These are phyloP conservation scores for Geoglossum glabrum DNA, from an alignment of 495 filamentous ascomycete genomes.

Conservation along the genomic window DNA sequence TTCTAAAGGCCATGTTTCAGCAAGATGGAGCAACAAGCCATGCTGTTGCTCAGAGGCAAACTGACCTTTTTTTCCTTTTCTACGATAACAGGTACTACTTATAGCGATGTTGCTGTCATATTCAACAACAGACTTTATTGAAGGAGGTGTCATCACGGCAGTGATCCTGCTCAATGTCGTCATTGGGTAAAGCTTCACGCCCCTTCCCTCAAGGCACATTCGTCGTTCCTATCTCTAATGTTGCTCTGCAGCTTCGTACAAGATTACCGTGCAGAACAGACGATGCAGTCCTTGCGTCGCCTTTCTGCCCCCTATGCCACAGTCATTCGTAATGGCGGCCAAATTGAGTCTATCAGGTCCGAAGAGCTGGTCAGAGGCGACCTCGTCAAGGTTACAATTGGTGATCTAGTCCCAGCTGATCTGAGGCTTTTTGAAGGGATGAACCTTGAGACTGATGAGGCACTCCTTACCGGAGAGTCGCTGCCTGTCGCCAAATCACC, in stretches of 20 bases:
- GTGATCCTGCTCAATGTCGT: constrained; percentile 67
- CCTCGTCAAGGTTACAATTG: constrained; percentile 59
- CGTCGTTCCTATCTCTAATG: not conserved
- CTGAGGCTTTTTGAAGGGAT: constrained; percentile 53
- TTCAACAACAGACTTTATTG: constrained; percentile 58
- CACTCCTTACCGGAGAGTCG: constrained; percentile 55
- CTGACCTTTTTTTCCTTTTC: not conserved
- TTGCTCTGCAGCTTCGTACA: constrained; percentile 38
- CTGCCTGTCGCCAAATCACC: constrained; percentile 33
- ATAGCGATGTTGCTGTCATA: constrained; percentile 73
- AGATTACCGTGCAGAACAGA: constrained; percentile 72
- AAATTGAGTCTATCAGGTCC: constrained; percentile 41
- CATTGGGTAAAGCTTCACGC: constrained; percentile 20
- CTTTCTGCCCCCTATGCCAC: constrained; percentile 62
- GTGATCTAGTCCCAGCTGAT: constrained; percentile 69
- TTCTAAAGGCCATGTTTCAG: not conserved
- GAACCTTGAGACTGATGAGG: constrained; percentile 56
- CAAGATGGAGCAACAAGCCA: not conserved
- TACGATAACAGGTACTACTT: constrained; percentile 40
- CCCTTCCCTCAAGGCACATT: not conserved
- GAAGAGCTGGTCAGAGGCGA: constrained; percentile 64
- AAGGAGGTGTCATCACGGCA: constrained; percentile 62
- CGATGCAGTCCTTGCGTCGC: constrained; percentile 59
- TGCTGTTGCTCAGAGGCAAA: not conserved
- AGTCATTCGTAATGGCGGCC: constrained; percentile 48